These are phyloP conservation scores for Penstemon barbatus DNA, from an alignment of 257 asterid genomes.

Conservation along the genomic window DNA sequence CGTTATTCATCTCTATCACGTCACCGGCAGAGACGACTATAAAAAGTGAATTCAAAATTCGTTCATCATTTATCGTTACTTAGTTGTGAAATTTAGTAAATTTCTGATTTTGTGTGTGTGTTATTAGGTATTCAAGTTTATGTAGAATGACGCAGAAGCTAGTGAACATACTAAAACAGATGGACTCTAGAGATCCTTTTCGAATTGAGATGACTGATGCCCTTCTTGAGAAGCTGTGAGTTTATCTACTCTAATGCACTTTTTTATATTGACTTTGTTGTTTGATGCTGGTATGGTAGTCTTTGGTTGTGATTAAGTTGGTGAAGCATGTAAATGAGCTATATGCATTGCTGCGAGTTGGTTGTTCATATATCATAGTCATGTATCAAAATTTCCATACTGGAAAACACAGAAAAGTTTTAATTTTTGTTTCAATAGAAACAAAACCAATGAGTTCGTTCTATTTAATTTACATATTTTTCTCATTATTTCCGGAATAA, in stretches of 20 bases:
- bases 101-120: not conserved
- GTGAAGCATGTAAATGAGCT: not conserved
- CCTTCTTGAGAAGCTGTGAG: conserved; percentile 90
- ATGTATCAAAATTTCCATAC: too few species aligned
- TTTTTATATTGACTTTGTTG: not conserved
- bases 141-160: conserved; percentile 88
- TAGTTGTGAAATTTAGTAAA: not conserved
- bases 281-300: not conserved
- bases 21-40: conserved; percentile 87
- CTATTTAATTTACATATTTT: too few species aligned
- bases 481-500: too few species aligned
- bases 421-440: too few species aligned
- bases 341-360: not conserved
- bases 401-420: too few species aligned
- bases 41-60: conserved; percentile 49
- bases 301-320: not conserved
- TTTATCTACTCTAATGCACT: not conserved
- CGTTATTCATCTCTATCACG: conserved; percentile 77
- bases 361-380: not conserved
- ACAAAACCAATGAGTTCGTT: too few species aligned
- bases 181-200: conserved; percentile 77
- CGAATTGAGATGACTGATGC: conserved; percentile 89
- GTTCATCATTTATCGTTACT: not conserved
- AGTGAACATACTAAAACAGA: conserved; percentile 83
- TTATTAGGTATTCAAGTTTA: conserved; percentile 71